Evolutionary conservation across 805 yeast genomes (phyloP), one percentile per base, ranked within the genome.

Genomic region (Ogataea henricii): DNA sequence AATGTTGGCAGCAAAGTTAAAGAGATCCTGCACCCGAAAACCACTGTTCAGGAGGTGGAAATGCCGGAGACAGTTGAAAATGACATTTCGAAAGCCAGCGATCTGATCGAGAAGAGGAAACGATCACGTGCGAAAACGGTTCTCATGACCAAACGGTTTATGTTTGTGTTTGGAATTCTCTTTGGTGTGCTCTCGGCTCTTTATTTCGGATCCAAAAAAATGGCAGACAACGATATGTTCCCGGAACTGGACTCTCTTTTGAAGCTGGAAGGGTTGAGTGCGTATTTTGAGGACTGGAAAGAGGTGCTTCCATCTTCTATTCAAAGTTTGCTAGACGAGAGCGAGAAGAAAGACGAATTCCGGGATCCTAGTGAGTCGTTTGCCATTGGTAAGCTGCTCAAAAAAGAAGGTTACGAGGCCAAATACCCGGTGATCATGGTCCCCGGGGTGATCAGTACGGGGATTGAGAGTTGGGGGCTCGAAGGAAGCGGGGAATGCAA

Each of bases 381-480:
- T 70, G 89, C 94, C 0, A 96, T 90, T 14, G 99, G 99, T 1
- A 79, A 76, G 56, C 69, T 77, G 37, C 68, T 92, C 74, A 69
- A 69, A 30, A 62, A 66, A 9, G 79, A 78, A 20, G 72, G 77
- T 25, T 68, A 81, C 23, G 63, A 72, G 0, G 75, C 83, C 0
- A 80, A 86, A 53, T 77, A 81, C 66, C 96, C 96, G 6, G 96
- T 94, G 12, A 79, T 94, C 3, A 78, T 94, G 83, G 89, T 94
- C 16, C 99, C 99, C 0, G 99, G 99, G 3, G 97, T 92, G 12
- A 88, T 89, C 46, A 87, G 96, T 25, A 91, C 98, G 0, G 97
- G 97, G 3, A 74, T 94, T 30, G 99, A 94, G 66, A 83, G 90
- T 41, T 94, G 99, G 99, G 85, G 96, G 0, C 72, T 88, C 2